A percentile compares a stretch with the other conserved stretches of the same genome.
phyloP scores from a whole-genome alignment of 495 filamentous ascomycete species.

The Aspergillus cristatus region DNA sequence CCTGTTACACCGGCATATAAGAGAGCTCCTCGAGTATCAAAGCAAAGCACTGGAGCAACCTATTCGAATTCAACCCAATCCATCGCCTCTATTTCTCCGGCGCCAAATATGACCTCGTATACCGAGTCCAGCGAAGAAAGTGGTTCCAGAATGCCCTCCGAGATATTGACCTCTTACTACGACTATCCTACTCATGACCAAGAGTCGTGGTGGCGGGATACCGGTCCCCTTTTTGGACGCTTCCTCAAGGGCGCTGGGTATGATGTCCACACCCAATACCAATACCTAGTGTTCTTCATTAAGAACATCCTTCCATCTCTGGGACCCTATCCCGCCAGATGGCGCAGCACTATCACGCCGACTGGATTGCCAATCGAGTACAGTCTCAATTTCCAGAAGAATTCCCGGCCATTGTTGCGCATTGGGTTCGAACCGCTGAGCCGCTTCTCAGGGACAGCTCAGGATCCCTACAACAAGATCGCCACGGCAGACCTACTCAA shows the following conservation, averaged over 20 bases:
- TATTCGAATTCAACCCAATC: no score
- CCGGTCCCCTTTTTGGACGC: neutral
- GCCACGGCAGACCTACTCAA: neutral
- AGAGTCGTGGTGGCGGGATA: constrained; percentile 5
- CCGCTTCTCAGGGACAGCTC: constrained; percentile 1
- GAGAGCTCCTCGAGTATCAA: no score
- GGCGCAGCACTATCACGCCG: constrained; percentile 5
- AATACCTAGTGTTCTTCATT: constrained; percentile 4
- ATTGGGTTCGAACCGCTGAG: constrained; percentile 12
- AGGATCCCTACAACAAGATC: constrained; percentile 6
- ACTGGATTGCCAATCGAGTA: constrained; percentile 10
- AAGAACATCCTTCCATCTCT: constrained; percentile 3
- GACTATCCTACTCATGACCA: no score
- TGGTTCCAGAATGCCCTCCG: no score
- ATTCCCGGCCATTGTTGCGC: constrained; percentile 2
- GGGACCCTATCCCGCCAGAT: constrained; percentile 6
- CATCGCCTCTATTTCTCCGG: no score
- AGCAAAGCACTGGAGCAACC: no score
- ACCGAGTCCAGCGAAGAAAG: no score
- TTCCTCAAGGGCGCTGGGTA: neutral
- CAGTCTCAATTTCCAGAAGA: constrained; percentile 13
- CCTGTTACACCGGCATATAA: no score
- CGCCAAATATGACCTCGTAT: no score
- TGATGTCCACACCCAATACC: neutral
- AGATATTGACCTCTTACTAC: no score